Base-by-base conservation (phyloP, 2,329 filamentous ascomycete species). In the Arthrobotrys iridis region DNA sequence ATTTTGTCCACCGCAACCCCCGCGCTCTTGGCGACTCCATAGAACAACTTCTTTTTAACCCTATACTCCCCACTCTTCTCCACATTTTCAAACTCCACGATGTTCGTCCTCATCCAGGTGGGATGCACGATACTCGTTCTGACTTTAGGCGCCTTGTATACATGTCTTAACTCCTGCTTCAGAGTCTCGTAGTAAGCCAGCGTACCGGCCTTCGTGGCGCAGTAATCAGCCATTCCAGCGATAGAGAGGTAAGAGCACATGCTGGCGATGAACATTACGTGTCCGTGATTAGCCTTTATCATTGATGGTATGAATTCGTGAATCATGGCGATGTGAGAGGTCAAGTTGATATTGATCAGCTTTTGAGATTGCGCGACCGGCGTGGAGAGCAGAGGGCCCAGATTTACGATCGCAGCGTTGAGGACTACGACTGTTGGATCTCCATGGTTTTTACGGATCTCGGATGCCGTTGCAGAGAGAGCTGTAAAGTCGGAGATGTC, bases 201-300 rank as follows among this genome's bases (percentile, higher is more conserved):
- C 0, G 88, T 87, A 0, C 88, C 89, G 0, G 89, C 86, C 82
- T 93, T 93, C 77, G 85, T 87, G 6, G 87, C 85, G 1, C 85
- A 84, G 82, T 92, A 93, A 82, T 92, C 89, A 43, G 89, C 86
- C 84, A 91, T 86, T 77, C 85, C 85, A 3, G 89, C 87, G 0
- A 87, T 85, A 0, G 86, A 84, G 7, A 88, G 77, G 82, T 87
- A 91, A 8, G 86, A 85, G 0, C 90, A 89, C 64, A 88, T 84
- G 4, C 86, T 89, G 10, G 90, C 88, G 28, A 93, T 85, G 0
- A 88, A 92, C 26, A 92, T 88, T 45, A 93, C 81, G 85, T 90
- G 90, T 76, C 91, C 90, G 82, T 93, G 90, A 82, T 92, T 88
- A 13, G 80, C 80, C 4, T 82, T 80, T 64, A 90, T 82, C 86